Evolutionary conservation across 768 basidiomycete genomes (phyloP), one percentile per base, ranked within the genome.

Genomic region (Gymnopilus dilepis): DNA sequence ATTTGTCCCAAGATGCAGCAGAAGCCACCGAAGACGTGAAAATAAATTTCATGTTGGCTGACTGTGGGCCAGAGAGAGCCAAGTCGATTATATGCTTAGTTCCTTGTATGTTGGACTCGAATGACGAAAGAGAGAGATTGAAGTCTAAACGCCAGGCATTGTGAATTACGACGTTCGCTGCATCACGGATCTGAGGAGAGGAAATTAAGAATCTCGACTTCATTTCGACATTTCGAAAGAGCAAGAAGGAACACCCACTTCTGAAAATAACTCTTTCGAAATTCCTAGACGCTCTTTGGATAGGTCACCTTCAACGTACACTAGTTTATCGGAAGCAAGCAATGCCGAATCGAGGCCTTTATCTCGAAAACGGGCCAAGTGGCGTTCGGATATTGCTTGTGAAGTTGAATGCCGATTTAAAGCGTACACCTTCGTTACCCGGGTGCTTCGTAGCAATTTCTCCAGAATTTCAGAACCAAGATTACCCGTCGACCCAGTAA

Each of bases 101-200:
- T 13, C 78, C 79, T 7, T 67, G 66, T 38, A 84, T 72, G 59
- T 71, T 77, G 3, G 76, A 69, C 48, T 83, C 82, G 41, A 82
- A 81, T 0, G 83, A 81, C 7, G 74, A 71, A 4, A 84, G 64
- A 0, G 75, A 62, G 21, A 78, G 40, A 54, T 83, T 84, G 64
- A 84, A 83, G 45, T 84, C 77, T 13, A 84, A 69, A 19, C 70
- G 73, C 83, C 83, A 84, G 0, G 82, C 80, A 50, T 73, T 78
- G 56, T 83, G 81, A 7, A 83, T 74, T 60, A 84, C 76, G 12
- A 66, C 56, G 0, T 73, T 80, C 2, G 78, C 69, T 6, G 66
- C 67, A 28, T 66, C 31, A 12, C 66, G 67, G 15, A 80, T 59
- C 74, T 77, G 48, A 1, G 33, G 6, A 13, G 30, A 8, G 28